Base-by-base conservation (phyloP, 2,329 filamentous ascomycete species). In the Ophiostoma quercus region DNA sequence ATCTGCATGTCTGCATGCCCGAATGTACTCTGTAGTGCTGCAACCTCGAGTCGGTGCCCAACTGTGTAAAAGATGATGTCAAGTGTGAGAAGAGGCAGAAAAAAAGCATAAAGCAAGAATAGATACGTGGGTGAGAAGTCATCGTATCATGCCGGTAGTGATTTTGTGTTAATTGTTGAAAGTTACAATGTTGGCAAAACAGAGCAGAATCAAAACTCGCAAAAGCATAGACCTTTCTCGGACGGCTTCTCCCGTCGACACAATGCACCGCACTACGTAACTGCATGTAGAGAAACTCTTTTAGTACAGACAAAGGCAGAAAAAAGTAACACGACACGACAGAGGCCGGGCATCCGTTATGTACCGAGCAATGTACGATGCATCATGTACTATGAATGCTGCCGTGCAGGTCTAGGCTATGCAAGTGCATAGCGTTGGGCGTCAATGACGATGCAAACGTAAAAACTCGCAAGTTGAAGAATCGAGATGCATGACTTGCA, bases 1-100 rank as follows among this genome's bases (percentile, higher is more conserved):
- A 54, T 54, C 47, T 54, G 54, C 25, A 32, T 62, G 57, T 25
- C 57, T 62, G 57, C 57, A 62, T 62, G 57, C 57, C 57, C 22
- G 57, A 62, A 14, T 25, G 57, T n/a, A n/a, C n/a, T n/a, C n/a
- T n/a, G n/a, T 29, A 62, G 57, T 19, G 25, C 22, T 32, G 57
- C 57, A 62, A 32, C 57, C 25, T 25, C 51, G n/a, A 25, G 51
- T 29, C 51, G 51, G 51, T 57, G 51, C 62, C 37, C 62, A 66
- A 37, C 62, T 11, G 8, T 37, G 3, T 6, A 34, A 41, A 41
- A 37, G 29, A 29, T 11, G 7, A 57, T 25, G 51, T 25, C 51
- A 57, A 12, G 51, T 22, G 43, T 47, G 43, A 47, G 34, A 34
- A 34, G 2, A 29, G 25, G 25, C 25, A 29, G 25, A 29, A 29